Percentiles rank a stretch among this genome's conserved stretches.
phyloP scores from a whole-genome alignment of 306 rosid genomes.

The Prunus dulcis region DNA sequence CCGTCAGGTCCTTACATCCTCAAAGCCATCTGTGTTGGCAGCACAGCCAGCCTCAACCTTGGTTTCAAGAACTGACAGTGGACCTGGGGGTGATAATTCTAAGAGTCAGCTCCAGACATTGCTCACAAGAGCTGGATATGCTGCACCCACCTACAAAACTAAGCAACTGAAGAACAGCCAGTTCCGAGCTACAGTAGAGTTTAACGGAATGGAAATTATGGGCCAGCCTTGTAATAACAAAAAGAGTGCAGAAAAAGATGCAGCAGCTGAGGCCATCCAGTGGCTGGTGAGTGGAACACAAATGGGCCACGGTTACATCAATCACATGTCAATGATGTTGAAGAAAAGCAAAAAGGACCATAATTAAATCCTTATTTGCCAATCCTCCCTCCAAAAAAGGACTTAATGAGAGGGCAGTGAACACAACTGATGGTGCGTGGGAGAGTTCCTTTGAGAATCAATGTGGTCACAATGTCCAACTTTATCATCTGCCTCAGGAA shows the following conservation, averaged over 20 bases:
- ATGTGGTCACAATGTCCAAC: neutral
- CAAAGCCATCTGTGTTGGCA: slow-evolving; percentile 34
- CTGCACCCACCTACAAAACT: slow-evolving; percentile 70
- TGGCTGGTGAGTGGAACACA: slow-evolving; percentile 73
- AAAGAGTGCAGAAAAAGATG: slow-evolving; percentile 94
- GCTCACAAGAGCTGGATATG: slow-evolving; percentile 82
- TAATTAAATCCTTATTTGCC: slow-evolving; percentile 19
- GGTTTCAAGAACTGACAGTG: slow-evolving; percentile 85
- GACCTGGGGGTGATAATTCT: slow-evolving; percentile 97
- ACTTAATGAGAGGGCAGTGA: neutral
- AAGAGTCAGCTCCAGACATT: slow-evolving; percentile 94
- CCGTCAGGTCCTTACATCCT: slow-evolving; percentile 48
- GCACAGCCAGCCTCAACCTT: slow-evolving; percentile 41
- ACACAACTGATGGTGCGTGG: neutral
- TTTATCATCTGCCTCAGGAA: neutral
- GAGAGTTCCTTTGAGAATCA: neutral
- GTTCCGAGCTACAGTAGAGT: slow-evolving; percentile 68
- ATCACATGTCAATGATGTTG: slow-evolving; percentile 68
- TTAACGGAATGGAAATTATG: slow-evolving; percentile 71
- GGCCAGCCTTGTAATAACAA: slow-evolving; percentile 88
- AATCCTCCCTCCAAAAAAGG: neutral
- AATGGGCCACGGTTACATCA: slow-evolving; percentile 47
- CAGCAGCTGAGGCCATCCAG: slow-evolving; percentile 90
- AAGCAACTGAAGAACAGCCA: slow-evolving; percentile 62
- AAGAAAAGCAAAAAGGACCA: slow-evolving; percentile 87